These are phyloP conservation scores for Cylindrotheca fusiformis DNA, from an alignment of 108 stramenopile genomes.

Conservation along the genomic window DNA sequence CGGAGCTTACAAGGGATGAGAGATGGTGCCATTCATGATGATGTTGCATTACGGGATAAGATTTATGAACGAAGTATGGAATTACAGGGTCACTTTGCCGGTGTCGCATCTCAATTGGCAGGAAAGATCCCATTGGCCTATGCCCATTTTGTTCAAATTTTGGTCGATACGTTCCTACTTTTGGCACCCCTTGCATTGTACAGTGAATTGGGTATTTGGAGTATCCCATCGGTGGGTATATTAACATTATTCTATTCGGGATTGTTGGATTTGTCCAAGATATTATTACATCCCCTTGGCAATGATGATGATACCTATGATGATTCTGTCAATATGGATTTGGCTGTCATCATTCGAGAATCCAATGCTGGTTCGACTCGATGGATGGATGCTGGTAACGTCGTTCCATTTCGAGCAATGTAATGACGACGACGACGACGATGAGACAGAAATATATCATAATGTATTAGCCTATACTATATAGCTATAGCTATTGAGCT, in stretches of 20 bases:
- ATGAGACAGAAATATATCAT: too few relatives aligned
- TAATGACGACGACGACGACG: too few relatives aligned
- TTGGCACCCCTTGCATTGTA: constrained; percentile 21
- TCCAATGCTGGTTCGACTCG: constrained; percentile 26
- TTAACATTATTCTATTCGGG: constrained; percentile 45
- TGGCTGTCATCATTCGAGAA: constrained; percentile 41
- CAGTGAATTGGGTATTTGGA: constrained; percentile 2
- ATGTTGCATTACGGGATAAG: constrained; percentile 28
- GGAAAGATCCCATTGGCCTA: constrained; percentile 43
- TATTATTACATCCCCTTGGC: constrained; percentile 49
- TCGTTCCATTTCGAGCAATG: constrained; percentile 27
- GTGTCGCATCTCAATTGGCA: constrained; percentile 2
- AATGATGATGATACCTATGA: constrained; percentile 36
- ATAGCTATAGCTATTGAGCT: too few relatives aligned
- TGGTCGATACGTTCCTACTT: constrained; percentile 37
- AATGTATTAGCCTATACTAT: too few relatives aligned
- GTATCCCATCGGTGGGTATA: constrained; percentile 4
- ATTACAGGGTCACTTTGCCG: background rate
- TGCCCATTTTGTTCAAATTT: constrained; percentile 46
- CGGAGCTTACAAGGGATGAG: constrained; percentile 18
- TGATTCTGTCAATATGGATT: constrained; percentile 23
- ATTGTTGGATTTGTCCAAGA: constrained; percentile 46
- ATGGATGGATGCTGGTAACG: constrained; percentile 34
- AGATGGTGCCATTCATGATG: constrained; percentile 28
- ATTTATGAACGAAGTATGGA: background rate